These are phyloP conservation scores for Colletotrichum agaves DNA, from an alignment of 2,329 filamentous ascomycete species.

Conservation along the genomic window DNA sequence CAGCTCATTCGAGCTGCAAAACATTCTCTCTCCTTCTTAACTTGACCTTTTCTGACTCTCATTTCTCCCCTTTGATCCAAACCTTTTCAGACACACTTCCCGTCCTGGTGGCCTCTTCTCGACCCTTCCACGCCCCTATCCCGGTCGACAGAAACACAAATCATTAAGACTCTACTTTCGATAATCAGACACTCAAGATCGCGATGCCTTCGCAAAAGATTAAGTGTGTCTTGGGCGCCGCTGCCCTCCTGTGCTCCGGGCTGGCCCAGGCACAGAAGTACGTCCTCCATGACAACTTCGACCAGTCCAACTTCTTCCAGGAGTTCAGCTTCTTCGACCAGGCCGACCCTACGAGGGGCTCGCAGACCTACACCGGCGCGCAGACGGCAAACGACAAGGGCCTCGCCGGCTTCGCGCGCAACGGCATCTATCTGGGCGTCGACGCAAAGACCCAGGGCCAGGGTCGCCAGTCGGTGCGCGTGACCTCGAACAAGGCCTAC, in stretches of 20 bases:
- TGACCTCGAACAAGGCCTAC: slow-evolving; percentile 74
- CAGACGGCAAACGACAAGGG: slow-evolving; percentile 65
- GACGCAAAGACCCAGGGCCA: slow-evolving; percentile 68
- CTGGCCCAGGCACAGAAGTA: slow-evolving; percentile 50
- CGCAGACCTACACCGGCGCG: slow-evolving; percentile 74
- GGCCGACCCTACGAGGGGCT: slow-evolving; percentile 78
- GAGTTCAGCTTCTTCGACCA: slow-evolving; percentile 66
- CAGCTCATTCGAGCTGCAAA: slow-evolving; percentile 15
- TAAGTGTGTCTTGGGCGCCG: slow-evolving; percentile 25
- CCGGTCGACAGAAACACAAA: not conserved
- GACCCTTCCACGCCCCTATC: slow-evolving; percentile 7
- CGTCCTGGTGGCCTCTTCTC: not conserved
- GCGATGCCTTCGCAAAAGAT: slow-evolving; percentile 30
- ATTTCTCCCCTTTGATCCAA: slow-evolving; percentile 27
- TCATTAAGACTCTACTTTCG: not conserved
- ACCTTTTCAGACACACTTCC: slow-evolving; percentile 13
- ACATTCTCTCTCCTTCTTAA: slow-evolving; percentile 17
- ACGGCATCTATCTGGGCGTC: slow-evolving; percentile 74
- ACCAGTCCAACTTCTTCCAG: slow-evolving; percentile 65
- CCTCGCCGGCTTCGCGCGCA: slow-evolving; percentile 67
- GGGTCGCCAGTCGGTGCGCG: slow-evolving; percentile 77
- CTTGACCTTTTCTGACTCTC: slow-evolving; percentile 25
- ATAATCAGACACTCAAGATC: not conserved
- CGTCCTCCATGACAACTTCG: slow-evolving; percentile 58
- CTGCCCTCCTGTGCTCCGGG: slow-evolving; percentile 25